Conservation (phyloP, 2,329 filamentous ascomycete genomes). For the Penicillium capsulatum region DNA sequence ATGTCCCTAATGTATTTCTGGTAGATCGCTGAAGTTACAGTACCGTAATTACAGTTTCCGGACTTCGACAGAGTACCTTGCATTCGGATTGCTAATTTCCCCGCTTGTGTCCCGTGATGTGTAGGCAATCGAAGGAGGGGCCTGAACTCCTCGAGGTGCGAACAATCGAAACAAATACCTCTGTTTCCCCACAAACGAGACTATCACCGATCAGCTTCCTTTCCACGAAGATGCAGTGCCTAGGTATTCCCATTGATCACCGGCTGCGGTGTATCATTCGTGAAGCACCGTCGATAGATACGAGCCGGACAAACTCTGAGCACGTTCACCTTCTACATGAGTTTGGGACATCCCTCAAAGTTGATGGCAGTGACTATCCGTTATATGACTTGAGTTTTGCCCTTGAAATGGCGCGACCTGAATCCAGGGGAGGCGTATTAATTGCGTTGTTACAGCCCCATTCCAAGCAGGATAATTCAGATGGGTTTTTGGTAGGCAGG, state of each 20-base stretch:
- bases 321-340: background rate
- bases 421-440: constrained; percentile 2
- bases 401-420: constrained; percentile 2
- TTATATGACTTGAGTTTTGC: constrained; percentile 2
- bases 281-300: background rate
- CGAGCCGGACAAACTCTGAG: background rate
- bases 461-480: constrained; percentile 1
- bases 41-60: too few relatives aligned
- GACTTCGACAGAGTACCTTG: too few relatives aligned
- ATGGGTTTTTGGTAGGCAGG: constrained; percentile 1
- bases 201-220: too few relatives aligned
- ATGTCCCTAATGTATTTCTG: too few relatives aligned
- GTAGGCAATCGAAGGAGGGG: too few relatives aligned
- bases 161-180: too few relatives aligned
- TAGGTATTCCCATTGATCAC: constrained; percentile 4
- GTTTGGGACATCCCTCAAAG: background rate
- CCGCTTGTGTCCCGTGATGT: too few relatives aligned
- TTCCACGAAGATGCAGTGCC: constrained; percentile 3
- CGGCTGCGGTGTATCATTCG: constrained; percentile 2
- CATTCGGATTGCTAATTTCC: too few relatives aligned
- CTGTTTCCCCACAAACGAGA: too few relatives aligned
- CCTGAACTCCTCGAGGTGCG: too few relatives aligned
- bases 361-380: background rate
- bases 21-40: too few relatives aligned
- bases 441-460: constrained; percentile 2